Conservation (phyloP, 1,284 basidiomycete species). For the Cryptococcus sp. region DNA sequence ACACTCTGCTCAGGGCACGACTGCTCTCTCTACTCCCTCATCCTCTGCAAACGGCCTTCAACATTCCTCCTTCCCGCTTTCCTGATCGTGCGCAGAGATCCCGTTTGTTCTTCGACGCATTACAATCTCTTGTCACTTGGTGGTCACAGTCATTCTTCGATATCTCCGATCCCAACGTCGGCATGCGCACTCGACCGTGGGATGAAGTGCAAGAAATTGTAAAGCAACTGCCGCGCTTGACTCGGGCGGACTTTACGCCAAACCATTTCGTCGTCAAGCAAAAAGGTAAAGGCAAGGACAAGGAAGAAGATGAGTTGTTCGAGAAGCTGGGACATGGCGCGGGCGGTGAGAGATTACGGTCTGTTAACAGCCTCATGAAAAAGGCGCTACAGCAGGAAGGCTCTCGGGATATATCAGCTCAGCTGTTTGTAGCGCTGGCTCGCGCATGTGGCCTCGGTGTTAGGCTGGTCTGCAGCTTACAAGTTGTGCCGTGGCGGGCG, state of each 20-base stretch:
- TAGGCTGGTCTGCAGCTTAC: conserved; percentile 83
- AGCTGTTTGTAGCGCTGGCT: conserved; percentile 88
- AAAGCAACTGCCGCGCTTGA: conserved; percentile 39
- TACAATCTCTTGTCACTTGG: conserved; percentile 74
- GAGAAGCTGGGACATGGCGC: conserved; percentile 51
- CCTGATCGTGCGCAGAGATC: conserved; percentile 78
- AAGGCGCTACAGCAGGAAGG: conserved; percentile 78
- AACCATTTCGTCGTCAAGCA: conserved; percentile 43
- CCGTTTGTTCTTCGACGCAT: conserved; percentile 77
- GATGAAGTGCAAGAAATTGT: conserved; percentile 58
- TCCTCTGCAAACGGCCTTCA: conserved; percentile 72
- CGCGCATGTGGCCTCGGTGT: conserved; percentile 84
- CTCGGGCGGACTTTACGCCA: conserved; percentile 22
- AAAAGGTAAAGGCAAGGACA: conserved; percentile 47
- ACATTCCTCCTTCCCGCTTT: conserved; percentile 77
- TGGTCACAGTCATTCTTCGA: conserved; percentile 71
- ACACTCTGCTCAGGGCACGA: conserved; percentile 72
- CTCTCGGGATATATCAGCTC: conserved; percentile 82
- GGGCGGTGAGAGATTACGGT: conserved; percentile 69
- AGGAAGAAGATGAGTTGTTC: conserved; percentile 35
- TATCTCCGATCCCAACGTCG: conserved; percentile 54
- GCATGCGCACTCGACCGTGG: conserved; percentile 70
- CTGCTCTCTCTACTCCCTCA: conserved; percentile 81
- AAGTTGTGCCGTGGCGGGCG: conserved; percentile 79
- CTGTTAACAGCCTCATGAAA: conserved; percentile 83